Evolutionary conservation across 441 rosid species (phyloP).

Genomic region (Heliophila coronopifolia): DNA sequence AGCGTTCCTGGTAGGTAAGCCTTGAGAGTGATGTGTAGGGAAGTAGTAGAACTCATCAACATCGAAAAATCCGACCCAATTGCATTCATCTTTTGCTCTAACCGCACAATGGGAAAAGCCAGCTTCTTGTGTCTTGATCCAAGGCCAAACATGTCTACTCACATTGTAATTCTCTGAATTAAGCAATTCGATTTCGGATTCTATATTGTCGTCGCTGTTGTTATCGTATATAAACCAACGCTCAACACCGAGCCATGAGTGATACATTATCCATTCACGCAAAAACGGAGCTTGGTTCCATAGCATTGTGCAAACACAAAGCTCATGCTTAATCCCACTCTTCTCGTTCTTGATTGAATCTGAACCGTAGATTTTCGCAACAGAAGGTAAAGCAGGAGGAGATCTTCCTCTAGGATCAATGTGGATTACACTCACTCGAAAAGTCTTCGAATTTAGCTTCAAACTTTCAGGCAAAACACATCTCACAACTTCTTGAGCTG

Average conservation of each 20-base stretch:
- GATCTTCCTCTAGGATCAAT: slow-evolving; percentile 30
- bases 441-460: slow-evolving; percentile 39
- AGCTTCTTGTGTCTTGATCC: slow-evolving; percentile 96
- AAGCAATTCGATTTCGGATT: slow-evolving; percentile 51
- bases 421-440: slow-evolving; percentile 29
- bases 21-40: slow-evolving; percentile 36
- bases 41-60: slow-evolving; percentile 93
- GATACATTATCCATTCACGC: slow-evolving; percentile 80
- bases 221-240: slow-evolving; percentile 94
- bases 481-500: slow-evolving; percentile 86
- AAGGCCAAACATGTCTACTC: slow-evolving; percentile 81
- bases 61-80: slow-evolving; percentile 88
- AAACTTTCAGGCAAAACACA: slow-evolving; percentile 66
- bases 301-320: slow-evolving; percentile 84
- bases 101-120: slow-evolving; percentile 91
- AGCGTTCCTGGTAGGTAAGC: slow-evolving; percentile 46
- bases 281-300: slow-evolving; percentile 89
- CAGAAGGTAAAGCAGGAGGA: slow-evolving; percentile 25
- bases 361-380: slow-evolving; percentile 45
- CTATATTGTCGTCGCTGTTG: slow-evolving; percentile 69
- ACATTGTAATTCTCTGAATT: slow-evolving; percentile 53
- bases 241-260: slow-evolving; percentile 85
- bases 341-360: slow-evolving; percentile 26
- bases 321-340: slow-evolving; percentile 42
- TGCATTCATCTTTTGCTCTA: slow-evolving; percentile 66